These are phyloP conservation scores for Graphilbum sp. DNA, from an alignment of 2,329 filamentous ascomycete species.

Conservation along the genomic window DNA sequence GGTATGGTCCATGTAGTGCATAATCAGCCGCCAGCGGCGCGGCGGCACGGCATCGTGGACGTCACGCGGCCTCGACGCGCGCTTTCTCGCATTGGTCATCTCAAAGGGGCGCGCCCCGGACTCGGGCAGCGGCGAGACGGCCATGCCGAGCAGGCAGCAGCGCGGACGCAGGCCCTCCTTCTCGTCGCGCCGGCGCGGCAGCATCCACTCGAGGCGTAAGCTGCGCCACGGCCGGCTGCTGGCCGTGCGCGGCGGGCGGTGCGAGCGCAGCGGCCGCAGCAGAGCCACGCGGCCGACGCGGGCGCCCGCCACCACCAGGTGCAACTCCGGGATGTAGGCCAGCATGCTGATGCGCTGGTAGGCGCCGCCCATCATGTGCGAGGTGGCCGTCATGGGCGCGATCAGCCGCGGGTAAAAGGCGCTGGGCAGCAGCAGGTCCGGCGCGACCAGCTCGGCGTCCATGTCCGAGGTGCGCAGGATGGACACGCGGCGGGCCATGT, in stretches of 20 bases:
- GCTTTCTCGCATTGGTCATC: constrained; percentile 5
- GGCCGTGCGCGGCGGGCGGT: constrained; percentile 3
- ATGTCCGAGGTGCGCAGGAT: constrained; percentile 32
- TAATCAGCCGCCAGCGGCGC: constrained; percentile 47
- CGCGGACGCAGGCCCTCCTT: constrained; percentile 22
- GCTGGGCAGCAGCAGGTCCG: constrained; percentile 11
- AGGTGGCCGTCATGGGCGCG: constrained; percentile 9
- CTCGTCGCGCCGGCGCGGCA: constrained; percentile 33
- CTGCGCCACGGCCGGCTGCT: constrained; percentile 11
- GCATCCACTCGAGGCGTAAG: constrained; percentile 36
- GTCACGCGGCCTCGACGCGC: constrained; percentile 9
- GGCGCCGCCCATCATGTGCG: constrained; percentile 14
- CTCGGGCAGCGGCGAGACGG: constrained; percentile 46
- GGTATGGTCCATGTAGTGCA: constrained; percentile 56
- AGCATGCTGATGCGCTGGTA: constrained; percentile 41
- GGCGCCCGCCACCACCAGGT: constrained; percentile 50
- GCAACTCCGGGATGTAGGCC: constrained; percentile 50
- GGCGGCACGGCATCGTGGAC: constrained; percentile 14
- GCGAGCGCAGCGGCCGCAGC: constrained; percentile 36
- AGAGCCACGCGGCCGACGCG: constrained; percentile 50
- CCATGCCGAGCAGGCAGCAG: constrained; percentile 49
- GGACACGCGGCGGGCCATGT: constrained; percentile 10
- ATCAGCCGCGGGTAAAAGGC: constrained; percentile 17
- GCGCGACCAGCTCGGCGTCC: constrained; percentile 29
- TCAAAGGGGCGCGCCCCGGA: constrained; percentile 14